Evolutionary conservation across 2,329 filamentous ascomycete genomes (phyloP), one percentile per base, ranked within the genome.

Genomic region (Diplodia sapinea): DNA sequence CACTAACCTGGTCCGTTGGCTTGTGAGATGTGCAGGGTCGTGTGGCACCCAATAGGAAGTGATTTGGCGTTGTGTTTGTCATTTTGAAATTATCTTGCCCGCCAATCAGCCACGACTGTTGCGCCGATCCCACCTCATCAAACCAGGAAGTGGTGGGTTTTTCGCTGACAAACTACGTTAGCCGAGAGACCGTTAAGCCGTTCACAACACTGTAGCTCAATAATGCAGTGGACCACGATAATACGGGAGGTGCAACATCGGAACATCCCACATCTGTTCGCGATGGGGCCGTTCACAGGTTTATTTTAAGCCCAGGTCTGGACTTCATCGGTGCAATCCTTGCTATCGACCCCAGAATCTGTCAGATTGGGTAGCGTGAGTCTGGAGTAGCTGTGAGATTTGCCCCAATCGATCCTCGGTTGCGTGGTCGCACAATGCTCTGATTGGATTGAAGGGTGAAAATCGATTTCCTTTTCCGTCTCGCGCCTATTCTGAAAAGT

Each of bases 391-490:
- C 13, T 43, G 7, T 3, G 36, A 43, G 40, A 43, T 52, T 50
- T 3, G 23, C 33, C 13, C 23, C 15, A 17, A 15, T 31, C 13
- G 52, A 26, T 57, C 20, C 13, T 4, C 26, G 4, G 11, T 23
- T 40, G 6, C 33, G 20, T 20, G 33, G 31, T 57, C 15, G 12
- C 20, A 57, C 33, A 36, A 47, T 59, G 8, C 38, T 26, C 8
- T 59, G 38, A 15, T 29, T 29, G 29, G 50, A 51, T 38, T 51
- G 47, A 51, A 63, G 12, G 20, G 12, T 38, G 15, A 49, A 50
- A 51, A 38, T 63, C 8, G n/a, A 63, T 51, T 38, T 51, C 59
- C 47, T 63, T 43, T 51, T 51, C 43, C 59, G 40, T 13, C 50
- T 62, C 31, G 43, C 43, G 40, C 43, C 6, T 51, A n/a, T 51